These are phyloP conservation scores for Dioszegia crocea DNA, from an alignment of 768 basidiomycete species.

Conservation along the genomic window DNA sequence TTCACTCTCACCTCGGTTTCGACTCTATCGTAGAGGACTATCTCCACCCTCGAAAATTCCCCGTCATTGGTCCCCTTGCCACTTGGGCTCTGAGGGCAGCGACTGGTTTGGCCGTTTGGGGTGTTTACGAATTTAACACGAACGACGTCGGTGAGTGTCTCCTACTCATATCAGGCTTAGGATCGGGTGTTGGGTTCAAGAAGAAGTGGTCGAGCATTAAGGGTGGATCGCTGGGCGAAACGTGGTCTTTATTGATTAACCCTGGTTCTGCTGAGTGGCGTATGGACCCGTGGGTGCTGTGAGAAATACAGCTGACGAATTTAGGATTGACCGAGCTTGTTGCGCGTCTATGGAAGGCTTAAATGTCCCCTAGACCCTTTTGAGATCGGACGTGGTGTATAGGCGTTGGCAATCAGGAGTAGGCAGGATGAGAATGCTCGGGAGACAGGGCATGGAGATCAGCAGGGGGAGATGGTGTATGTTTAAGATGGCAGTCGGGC, in stretches of 20 bases:
- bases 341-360: conserved; percentile 77
- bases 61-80: conserved; percentile 63
- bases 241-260: no score
- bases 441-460: background rate
- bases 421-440: background rate
- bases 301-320: conserved; percentile 19
- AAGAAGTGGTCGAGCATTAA: background rate
- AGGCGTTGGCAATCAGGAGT: no score
- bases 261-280: no score
- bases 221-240: no score
- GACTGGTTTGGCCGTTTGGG: conserved; percentile 74
- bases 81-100: conserved; percentile 74
- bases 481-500: no score
- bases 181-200: background rate
- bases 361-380: no score
- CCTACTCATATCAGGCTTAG: background rate
- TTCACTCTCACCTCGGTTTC: conserved; percentile 95
- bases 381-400: no score
- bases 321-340: conserved; percentile 82
- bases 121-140: conserved; percentile 97
- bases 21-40: conserved; percentile 72
- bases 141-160: conserved; percentile 81
- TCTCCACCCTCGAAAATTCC: conserved; percentile 88
- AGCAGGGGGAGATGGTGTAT: background rate
- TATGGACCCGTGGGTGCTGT: no score